These are phyloP conservation scores for Aaosphaeria pasadenensis DNA, from an alignment of 2,329 filamentous ascomycete species.

Conservation along the genomic window DNA sequence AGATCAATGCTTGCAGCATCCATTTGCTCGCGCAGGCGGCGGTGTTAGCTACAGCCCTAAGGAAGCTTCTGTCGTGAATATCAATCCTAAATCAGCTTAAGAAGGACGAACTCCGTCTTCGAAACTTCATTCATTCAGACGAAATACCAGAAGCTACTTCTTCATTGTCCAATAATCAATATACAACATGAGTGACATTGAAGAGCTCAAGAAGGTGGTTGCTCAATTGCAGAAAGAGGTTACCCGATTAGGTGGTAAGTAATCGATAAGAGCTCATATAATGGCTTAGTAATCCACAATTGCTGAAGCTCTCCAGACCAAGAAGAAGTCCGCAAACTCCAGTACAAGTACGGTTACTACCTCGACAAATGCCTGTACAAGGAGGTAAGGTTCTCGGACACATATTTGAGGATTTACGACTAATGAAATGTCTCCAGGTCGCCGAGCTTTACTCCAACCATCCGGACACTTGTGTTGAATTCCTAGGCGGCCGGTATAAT, in stretches of 20 bases:
- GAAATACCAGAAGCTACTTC: not conserved
- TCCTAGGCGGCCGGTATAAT: slow-evolving; percentile 54
- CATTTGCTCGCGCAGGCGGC: too few species aligned
- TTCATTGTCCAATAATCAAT: not conserved
- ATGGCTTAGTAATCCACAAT: slow-evolving; percentile 6
- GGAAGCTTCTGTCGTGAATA: too few species aligned
- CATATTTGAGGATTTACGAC: not conserved
- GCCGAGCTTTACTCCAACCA: slow-evolving; percentile 50
- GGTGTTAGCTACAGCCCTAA: too few species aligned
- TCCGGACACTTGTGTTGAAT: slow-evolving; percentile 55
- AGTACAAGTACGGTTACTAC: slow-evolving; percentile 60
- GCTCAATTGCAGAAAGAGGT: slow-evolving; percentile 26
- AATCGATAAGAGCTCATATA: too few species aligned
- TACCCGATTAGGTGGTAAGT: slow-evolving; percentile 24
- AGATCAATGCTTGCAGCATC: too few species aligned
- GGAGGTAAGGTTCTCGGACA: slow-evolving; percentile 38
- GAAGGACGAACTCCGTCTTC: slow-evolving; percentile 1
- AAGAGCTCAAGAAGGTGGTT: slow-evolving; percentile 24
- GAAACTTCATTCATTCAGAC: too few species aligned
- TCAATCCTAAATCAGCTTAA: slow-evolving; percentile 3
- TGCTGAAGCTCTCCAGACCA: slow-evolving; percentile 40
- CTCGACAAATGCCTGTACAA: slow-evolving; percentile 59
- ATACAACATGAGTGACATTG: slow-evolving; percentile 27
- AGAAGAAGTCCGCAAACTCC: slow-evolving; percentile 53
- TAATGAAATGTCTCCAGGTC: slow-evolving; percentile 18